A percentile compares a stretch with the other conserved stretches of the same genome.
phyloP scores from a whole-genome alignment of 2,329 filamentous ascomycete species.

The Drechslerella coelobrocha region DNA sequence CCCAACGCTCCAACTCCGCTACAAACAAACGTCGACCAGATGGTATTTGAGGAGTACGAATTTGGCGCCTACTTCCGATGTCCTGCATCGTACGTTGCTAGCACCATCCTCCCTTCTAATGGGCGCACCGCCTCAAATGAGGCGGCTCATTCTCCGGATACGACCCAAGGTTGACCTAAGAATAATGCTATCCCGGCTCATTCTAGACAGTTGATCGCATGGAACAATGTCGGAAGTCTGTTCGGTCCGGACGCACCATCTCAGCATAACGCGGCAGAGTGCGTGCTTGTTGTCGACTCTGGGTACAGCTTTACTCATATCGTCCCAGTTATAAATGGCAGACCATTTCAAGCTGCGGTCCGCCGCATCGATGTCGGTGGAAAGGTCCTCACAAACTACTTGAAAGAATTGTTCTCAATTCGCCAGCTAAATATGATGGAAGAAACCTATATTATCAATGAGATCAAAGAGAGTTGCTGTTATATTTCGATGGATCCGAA shows the following conservation, averaged over 20 bases:
- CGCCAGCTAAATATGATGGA: slow-evolving; percentile 96
- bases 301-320: slow-evolving; percentile 93
- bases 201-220: slow-evolving; percentile 70
- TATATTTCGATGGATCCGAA: slow-evolving; percentile 81
- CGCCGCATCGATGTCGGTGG: slow-evolving; percentile 88
- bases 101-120: background rate
- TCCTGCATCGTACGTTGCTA: slow-evolving; percentile 65
- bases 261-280: slow-evolving; percentile 70
- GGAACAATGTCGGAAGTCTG: slow-evolving; percentile 75
- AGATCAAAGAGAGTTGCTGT: slow-evolving; percentile 90
- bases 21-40: slow-evolving; percentile 91
- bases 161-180: slow-evolving; percentile 1
- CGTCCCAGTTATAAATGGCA: slow-evolving; percentile 81
- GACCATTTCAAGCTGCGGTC: slow-evolving; percentile 78
- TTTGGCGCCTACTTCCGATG: slow-evolving; percentile 85
- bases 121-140: background rate
- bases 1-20: slow-evolving; percentile 80
- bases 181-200: background rate
- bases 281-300: slow-evolving; percentile 85
- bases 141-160: background rate
- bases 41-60: slow-evolving; percentile 96
- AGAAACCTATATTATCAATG: slow-evolving; percentile 90
- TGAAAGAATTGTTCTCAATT: slow-evolving; percentile 86
- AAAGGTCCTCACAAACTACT: slow-evolving; percentile 89
- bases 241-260: slow-evolving; percentile 64